A percentile compares a stretch with the other conserved stretches of the same genome.
Conservation (phyloP, 345 rosid species). For the Excoecaria cochinchinensis region DNA sequence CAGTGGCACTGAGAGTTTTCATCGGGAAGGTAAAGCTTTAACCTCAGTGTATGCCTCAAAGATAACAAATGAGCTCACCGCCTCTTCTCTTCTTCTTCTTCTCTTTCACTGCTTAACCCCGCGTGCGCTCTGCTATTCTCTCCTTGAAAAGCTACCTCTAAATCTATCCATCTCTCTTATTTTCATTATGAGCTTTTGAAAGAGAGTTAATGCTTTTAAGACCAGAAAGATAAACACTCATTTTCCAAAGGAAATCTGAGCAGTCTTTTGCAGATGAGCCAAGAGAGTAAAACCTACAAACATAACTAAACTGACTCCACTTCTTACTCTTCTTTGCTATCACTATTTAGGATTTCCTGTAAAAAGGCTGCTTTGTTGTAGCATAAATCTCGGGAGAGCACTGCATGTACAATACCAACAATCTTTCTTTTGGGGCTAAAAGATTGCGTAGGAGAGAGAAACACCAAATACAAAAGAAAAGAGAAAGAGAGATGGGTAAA, state of each 20-base stretch:
- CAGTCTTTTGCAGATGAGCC: conserved; percentile 35
- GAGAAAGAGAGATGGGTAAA: background rate
- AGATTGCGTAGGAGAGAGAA: conserved; percentile 33
- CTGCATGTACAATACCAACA: conserved; percentile 17
- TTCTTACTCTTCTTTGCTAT: conserved; percentile 23
- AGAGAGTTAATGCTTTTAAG: background rate
- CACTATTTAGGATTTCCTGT: conserved; percentile 55
- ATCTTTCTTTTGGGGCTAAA: conserved; percentile 15
- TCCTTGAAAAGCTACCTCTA: background rate
- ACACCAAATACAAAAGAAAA: conserved; percentile 11
- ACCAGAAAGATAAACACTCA: conserved; percentile 39
- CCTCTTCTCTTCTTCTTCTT: background rate
- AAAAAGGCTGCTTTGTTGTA: conserved; percentile 61
- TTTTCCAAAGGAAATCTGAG: conserved; percentile 39
- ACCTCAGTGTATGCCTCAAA: conserved; percentile 17
- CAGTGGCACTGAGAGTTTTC: conserved; percentile 59
- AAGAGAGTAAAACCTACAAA: conserved; percentile 26
- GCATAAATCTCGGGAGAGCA: conserved; percentile 93
- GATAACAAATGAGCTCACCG: conserved; percentile 3
- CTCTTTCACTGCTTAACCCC: conserved; percentile 11
- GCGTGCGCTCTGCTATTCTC: conserved; percentile 36
- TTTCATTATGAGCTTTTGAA: too few species aligned
- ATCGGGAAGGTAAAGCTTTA: conserved; percentile 78
- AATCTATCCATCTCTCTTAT: background rate
- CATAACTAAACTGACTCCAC: conserved; percentile 6